Evolutionary conservation across 805 yeast genomes (phyloP).

Genomic region (Cyberlindnera americana): DNA sequence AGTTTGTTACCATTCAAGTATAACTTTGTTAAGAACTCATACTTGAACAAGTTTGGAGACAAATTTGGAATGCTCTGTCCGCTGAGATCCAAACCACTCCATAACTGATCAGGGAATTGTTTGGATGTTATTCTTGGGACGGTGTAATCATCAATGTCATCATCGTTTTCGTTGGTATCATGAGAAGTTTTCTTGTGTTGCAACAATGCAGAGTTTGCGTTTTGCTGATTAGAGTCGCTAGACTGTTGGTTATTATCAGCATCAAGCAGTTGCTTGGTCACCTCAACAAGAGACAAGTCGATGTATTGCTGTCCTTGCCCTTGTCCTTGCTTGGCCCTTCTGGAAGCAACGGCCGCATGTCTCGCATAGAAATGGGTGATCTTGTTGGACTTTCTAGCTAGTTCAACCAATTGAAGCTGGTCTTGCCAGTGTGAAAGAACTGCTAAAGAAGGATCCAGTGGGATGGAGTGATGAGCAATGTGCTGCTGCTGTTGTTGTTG

Average conservation of each 20-base stretch:
- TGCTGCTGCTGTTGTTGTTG: constrained; percentile 27
- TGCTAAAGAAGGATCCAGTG: constrained; percentile 33
- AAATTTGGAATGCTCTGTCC: constrained; percentile 79
- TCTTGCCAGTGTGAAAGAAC: constrained; percentile 67
- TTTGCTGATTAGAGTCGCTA: constrained; percentile 8
- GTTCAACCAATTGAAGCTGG: constrained; percentile 67
- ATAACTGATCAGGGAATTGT: constrained; percentile 64
- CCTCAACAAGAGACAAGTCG: constrained; percentile 32
- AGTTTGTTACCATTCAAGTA: constrained; percentile 85
- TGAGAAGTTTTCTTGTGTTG: constrained; percentile 41
- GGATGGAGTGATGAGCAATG: constrained; percentile 20
- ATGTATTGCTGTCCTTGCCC: constrained; percentile 14
- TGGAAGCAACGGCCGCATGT: constrained; percentile 67
- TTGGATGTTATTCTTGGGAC: constrained; percentile 57
- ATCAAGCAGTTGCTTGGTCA: constrained; percentile 35
- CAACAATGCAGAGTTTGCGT: constrained; percentile 24
- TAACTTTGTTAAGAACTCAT: constrained; percentile 79
- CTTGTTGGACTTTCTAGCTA: constrained; percentile 59
- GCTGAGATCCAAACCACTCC: constrained; percentile 92
- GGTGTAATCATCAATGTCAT: constrained; percentile 52
- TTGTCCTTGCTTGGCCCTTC: constrained; percentile 31
- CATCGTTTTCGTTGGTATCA: constrained; percentile 31
- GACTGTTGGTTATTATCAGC: constrained; percentile 21
- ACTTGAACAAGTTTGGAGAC: constrained; percentile 72
- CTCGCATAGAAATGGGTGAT: constrained; percentile 82